Conservation (phyloP, 2,329 filamentous ascomycete species). For the Emmonsiellopsis sp. region DNA sequence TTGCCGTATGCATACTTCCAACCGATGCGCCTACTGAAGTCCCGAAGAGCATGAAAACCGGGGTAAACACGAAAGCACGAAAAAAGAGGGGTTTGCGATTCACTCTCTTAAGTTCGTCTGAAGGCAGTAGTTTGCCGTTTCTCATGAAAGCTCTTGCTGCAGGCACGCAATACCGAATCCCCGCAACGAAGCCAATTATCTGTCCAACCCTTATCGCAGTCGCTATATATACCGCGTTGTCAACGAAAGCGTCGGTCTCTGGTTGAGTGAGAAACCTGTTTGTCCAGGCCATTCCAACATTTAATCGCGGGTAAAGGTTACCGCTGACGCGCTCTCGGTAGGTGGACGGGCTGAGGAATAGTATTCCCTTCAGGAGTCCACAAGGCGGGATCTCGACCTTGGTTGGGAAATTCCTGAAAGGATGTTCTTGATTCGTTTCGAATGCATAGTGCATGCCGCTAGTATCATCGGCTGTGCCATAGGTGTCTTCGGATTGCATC, state of each 20-base stretch:
- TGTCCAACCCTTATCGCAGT: conserved; percentile 11
- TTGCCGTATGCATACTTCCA: background rate
- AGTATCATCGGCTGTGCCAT: too few species aligned
- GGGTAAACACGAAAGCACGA: background rate
- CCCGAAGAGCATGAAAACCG: background rate
- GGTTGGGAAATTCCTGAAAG: background rate
- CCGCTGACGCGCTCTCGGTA: background rate
- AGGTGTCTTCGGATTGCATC: background rate
- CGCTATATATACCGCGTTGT: conserved; percentile 14
- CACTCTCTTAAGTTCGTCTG: too few species aligned
- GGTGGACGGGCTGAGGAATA: background rate
- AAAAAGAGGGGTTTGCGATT: too few species aligned
- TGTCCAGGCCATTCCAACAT: conserved; percentile 15
- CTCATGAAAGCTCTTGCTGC: too few species aligned
- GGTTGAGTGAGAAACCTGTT: conserved; percentile 24
- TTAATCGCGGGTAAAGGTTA: conserved; percentile 8
- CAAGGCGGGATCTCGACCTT: conserved; percentile 2
- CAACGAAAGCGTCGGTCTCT: conserved; percentile 25
- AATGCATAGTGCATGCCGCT: too few species aligned
- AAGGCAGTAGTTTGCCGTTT: too few species aligned
- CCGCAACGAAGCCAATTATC: conserved; percentile 13
- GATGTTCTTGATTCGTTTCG: background rate
- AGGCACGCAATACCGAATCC: background rate
- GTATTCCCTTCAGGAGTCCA: background rate
- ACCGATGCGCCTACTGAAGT: background rate